Evolutionary conservation across 345 rosid genomes (phyloP).

Genomic region (Dovyalis caffra): DNA sequence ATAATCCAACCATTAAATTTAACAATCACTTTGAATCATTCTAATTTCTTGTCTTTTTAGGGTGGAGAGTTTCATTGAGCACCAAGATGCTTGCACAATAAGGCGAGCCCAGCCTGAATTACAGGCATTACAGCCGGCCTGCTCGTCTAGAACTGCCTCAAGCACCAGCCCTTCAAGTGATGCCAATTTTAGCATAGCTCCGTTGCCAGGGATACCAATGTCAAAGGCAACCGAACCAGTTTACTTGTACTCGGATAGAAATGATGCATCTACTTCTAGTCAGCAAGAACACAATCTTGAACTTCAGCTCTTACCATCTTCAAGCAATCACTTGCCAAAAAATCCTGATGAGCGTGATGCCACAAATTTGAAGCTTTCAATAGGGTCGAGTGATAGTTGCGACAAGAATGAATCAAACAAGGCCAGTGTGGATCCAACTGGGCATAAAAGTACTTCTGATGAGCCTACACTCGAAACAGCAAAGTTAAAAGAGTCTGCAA

Average conservation of each 20-base stretch:
- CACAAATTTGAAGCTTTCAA: constrained; percentile 65
- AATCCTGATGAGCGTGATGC: constrained; percentile 29
- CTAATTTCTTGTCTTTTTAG: constrained; percentile 29
- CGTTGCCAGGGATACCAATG: constrained; percentile 26
- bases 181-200: constrained; percentile 49
- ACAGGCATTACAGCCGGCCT: constrained; percentile 41
- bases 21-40: constrained; percentile 16
- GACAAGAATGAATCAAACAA: constrained; percentile 7
- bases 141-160: constrained; percentile 72
- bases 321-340: constrained; percentile 31
- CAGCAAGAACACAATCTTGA: constrained; percentile 53
- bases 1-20: constrained; percentile 11
- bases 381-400: constrained; percentile 36
- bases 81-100: constrained; percentile 70
- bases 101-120: constrained; percentile 50
- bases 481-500: constrained; percentile 47
- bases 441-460: constrained; percentile 6
- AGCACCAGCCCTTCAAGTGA: constrained; percentile 74
- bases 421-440: constrained; percentile 8
- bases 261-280: constrained; percentile 21
- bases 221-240: constrained; percentile 22
- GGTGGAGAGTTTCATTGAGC: constrained; percentile 88
- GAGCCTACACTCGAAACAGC: constrained; percentile 29
- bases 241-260: constrained; percentile 22
- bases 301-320: constrained; percentile 61